These are phyloP conservation scores for Scorias spongiosa DNA, from an alignment of 2,329 filamentous ascomycete genomes.

Conservation along the genomic window DNA sequence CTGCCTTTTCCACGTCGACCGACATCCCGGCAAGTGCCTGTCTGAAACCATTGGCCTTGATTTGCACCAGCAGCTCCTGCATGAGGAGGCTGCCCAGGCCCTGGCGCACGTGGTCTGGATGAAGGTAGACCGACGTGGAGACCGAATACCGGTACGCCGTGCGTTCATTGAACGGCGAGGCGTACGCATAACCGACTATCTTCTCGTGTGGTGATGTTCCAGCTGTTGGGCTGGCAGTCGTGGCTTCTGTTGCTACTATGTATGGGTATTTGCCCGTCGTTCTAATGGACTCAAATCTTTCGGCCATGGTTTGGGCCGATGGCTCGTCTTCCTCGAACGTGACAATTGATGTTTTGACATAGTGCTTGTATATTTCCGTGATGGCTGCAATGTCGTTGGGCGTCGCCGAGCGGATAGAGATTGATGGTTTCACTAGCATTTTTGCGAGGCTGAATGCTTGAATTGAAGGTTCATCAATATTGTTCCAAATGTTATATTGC, in stretches of 20 bases:
- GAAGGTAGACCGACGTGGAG: constrained; percentile 8
- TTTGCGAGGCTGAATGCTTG: neutral
- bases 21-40: constrained; percentile 9
- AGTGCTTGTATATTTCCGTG: constrained; percentile 6
- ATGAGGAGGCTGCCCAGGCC: constrained; percentile 7
- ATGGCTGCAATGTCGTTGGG: constrained; percentile 3
- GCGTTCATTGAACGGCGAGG: constrained; percentile 6
- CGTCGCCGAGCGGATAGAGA: constrained; percentile 4
- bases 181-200: constrained; percentile 7
- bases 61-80: constrained; percentile 3
- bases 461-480: too few relatives aligned
- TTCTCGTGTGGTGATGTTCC: neutral
- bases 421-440: neutral
- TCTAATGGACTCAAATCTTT: constrained; percentile 1
- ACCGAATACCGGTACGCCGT: constrained; percentile 6
- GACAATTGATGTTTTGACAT: constrained; percentile 6
- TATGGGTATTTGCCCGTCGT: constrained; percentile 3
- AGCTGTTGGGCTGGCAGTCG: neutral
- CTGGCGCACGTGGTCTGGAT: constrained; percentile 5
- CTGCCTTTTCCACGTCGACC: constrained; percentile 4
- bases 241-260: constrained; percentile 4
- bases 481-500: too few relatives aligned
- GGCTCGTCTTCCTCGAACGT: constrained; percentile 6
- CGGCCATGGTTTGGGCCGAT: neutral
- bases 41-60: constrained; percentile 3